Evolutionary conservation across 2,329 filamentous ascomycete species (phyloP).

Genomic region (Verticillium dahliae): DNA sequence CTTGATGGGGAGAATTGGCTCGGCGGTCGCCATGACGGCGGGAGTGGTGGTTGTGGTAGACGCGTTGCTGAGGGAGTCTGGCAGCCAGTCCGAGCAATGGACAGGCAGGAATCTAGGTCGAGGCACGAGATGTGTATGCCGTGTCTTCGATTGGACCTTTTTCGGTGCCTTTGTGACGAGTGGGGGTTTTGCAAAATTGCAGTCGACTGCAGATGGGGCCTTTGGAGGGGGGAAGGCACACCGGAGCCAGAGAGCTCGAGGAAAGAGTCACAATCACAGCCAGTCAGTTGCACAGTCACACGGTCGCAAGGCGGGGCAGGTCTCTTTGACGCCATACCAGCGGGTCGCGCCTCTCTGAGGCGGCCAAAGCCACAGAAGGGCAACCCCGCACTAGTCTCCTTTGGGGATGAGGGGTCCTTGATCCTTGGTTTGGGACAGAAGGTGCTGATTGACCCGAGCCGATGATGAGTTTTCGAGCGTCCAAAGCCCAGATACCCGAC

Average conservation of each 20-base stretch:
- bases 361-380: slow-evolving; percentile 2
- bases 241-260: background rate
- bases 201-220: background rate
- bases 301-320: background rate
- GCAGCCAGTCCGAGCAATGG: background rate
- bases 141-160: background rate
- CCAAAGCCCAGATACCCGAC: background rate
- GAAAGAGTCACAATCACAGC: background rate
- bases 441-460: background rate
- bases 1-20: slow-evolving; percentile 55
- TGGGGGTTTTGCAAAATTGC: background rate
- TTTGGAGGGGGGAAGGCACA: background rate
- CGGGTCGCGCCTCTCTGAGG: slow-evolving; percentile 2
- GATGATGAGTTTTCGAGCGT: background rate
- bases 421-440: background rate
- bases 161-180: background rate
- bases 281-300: background rate
- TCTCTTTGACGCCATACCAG: background rate
- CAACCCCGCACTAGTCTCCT: slow-evolving; percentile 13
- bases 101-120: background rate
- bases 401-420: slow-evolving; percentile 10
- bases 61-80: background rate
- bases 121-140: background rate
- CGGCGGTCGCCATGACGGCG: slow-evolving; percentile 11
- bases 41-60: background rate